These are phyloP conservation scores for Amaranthus palmeri DNA, from an alignment of 148 eudicot genomes.

Conservation along the genomic window DNA sequence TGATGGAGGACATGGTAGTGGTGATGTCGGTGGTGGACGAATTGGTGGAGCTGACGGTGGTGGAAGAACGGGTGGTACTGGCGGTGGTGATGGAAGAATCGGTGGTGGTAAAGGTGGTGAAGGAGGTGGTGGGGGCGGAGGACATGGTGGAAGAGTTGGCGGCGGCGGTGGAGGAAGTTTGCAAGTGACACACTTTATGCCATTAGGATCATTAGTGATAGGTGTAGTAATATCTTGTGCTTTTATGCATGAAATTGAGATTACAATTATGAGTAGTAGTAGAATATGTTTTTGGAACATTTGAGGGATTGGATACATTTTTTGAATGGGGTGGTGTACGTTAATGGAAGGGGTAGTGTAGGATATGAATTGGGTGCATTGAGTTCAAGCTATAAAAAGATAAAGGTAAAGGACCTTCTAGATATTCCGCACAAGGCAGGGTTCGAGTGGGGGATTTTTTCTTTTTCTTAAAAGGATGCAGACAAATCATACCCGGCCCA, in stretches of 20 bases:
- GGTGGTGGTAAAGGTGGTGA: conserved; percentile 21
- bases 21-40: conserved; percentile 5
- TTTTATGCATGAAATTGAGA: conserved; percentile 5
- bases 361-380: background rate
- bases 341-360: background rate
- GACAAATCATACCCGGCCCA: no score
- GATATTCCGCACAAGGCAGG: no score
- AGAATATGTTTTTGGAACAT: conserved; percentile 8
- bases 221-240: conserved; percentile 15
- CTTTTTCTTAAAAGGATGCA: no score
- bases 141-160: conserved; percentile 19
- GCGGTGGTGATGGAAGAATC: conserved; percentile 24
- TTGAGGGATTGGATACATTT: conserved; percentile 9
- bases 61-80: background rate
- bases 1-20: conserved; percentile 36
- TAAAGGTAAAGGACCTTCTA: no score
- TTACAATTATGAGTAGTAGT: background rate
- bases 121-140: conserved; percentile 21
- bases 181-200: conserved; percentile 46
- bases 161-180: conserved; percentile 26
- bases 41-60: background rate
- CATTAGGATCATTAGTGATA: conserved; percentile 21
- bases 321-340: conserved; percentile 3
- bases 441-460: no score
- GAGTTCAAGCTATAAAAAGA: conserved; percentile 18